Evolutionary conservation across 2,329 filamentous ascomycete species (phyloP).

Genomic region (Aspergillus persii): DNA sequence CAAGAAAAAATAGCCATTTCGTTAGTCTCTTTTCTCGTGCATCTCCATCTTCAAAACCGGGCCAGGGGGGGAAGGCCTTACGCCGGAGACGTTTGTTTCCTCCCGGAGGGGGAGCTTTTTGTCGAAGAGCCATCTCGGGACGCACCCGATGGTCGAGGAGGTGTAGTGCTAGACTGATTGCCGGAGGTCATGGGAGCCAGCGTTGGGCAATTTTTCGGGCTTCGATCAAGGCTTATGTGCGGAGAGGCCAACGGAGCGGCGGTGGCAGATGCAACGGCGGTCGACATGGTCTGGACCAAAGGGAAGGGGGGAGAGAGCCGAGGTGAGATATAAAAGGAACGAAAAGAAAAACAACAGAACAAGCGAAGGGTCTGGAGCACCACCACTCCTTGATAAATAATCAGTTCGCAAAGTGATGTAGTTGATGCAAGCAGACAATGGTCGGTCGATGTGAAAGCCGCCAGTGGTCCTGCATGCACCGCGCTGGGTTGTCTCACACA

Average conservation of each 20-base stretch:
- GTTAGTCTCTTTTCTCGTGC: slow-evolving; percentile 13
- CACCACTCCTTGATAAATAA: not conserved
- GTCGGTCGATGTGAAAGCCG: not conserved
- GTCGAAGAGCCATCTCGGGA: slow-evolving; percentile 34
- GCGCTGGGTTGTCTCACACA: not conserved
- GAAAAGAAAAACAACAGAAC: not conserved
- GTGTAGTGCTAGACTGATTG: slow-evolving; percentile 33
- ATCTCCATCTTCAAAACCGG: not conserved
- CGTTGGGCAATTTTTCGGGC: slow-evolving; percentile 44
- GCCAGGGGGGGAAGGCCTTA: slow-evolving; percentile 37
- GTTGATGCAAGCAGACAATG: not conserved
- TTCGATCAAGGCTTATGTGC: slow-evolving; percentile 44
- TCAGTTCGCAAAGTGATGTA: not conserved
- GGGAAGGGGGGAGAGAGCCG: not conserved
- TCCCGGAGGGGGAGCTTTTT: slow-evolving; percentile 36
- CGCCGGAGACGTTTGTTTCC: slow-evolving; percentile 44
- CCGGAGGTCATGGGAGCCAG: slow-evolving; percentile 38
- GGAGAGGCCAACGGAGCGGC: slow-evolving; percentile 44
- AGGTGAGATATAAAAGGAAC: not conserved
- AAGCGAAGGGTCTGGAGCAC: not conserved
- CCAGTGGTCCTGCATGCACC: not conserved
- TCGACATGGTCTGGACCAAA: slow-evolving; percentile 41
- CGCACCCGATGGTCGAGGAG: slow-evolving; percentile 30
- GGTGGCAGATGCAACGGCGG: slow-evolving; percentile 47
- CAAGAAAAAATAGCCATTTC: not conserved